Base-by-base conservation (phyloP, 305 asterid genomes). In the Fraxinus sp. region DNA sequence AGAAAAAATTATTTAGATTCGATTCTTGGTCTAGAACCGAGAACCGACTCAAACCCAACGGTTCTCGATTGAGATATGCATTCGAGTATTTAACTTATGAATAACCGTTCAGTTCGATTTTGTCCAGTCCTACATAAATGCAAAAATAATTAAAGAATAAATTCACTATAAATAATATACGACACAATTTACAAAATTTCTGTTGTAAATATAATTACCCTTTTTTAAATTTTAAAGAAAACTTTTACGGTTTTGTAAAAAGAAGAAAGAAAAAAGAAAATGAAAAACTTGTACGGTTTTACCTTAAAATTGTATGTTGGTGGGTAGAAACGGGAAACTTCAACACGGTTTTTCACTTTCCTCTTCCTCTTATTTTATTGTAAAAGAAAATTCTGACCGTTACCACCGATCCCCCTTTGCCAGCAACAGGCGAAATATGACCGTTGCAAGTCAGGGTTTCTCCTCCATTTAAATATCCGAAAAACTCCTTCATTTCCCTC, bases 381-480 rank as follows among this genome's bases (percentile, higher is more conserved):
- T 35, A 10, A 62, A 6, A 11, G 28, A 28, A 84, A 75, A 68
- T 86, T 88, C 82, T 83, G 91, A 90, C 94, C 94, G 96, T 91
- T 92, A 37, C 59, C 30, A 28, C 30, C 30, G 52, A 64, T 3
- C 16, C 62, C 74, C 79, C 75, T 10, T 11, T 75, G 86, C 86
- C 86, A 72, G 77, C 84, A 24, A 1, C 26, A 10, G 49, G 77
- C 22, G 22, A 87, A 91, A 90, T 91, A 84, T 92, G 93, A 91
- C 97, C 96, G 97, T 93, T 91, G 87, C 79, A 70, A 32, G 2
- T 83, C 86, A 79, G 84, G 75, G 66, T 49, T 80, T 57, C 81
- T 16, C 35, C 84, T 36, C 43, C 83, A 86, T 90, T 90, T 92
- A 92, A 90, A 89, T 91, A 93, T 84, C 87, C 81, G 82, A 52